Percentiles rank a stretch among this genome's conserved stretches.
These are phyloP conservation scores for Hibiscus mutabilis DNA, from an alignment of 345 rosid genomes.

Conservation along the genomic window DNA sequence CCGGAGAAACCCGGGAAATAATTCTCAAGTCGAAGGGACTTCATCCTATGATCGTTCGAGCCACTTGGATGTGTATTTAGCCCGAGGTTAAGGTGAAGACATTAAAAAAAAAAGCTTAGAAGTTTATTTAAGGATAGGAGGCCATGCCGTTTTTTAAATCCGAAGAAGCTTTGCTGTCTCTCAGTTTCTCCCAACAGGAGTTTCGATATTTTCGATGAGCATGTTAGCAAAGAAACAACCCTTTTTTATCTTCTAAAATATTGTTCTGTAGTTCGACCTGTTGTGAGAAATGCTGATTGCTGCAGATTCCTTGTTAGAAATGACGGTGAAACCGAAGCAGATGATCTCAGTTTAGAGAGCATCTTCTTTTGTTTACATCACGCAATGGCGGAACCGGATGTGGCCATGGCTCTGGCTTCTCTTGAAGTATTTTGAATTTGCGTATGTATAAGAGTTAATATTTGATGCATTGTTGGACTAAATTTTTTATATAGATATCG, in stretches of 20 bases:
- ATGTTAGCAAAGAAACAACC: not conserved
- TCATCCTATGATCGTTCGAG: slow-evolving; percentile 29
- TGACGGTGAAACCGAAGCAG: not conserved
- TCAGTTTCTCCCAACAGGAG: slow-evolving; percentile 3
- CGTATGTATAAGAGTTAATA: too few species aligned
- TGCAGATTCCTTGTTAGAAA: not conserved
- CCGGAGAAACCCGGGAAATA: slow-evolving; percentile 25
- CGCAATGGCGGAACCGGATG: too few species aligned
- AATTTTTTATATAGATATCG: too few species aligned
- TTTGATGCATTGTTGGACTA: too few species aligned
- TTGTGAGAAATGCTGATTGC: not conserved
- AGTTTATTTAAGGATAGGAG: slow-evolving; percentile 2
- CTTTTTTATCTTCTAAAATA: not conserved
- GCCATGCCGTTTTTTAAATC: not conserved
- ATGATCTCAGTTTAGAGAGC: not conserved
- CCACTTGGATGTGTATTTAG: slow-evolving; percentile 68
- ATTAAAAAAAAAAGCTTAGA: not conserved
- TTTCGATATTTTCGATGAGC: not conserved
- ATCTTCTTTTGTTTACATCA: too few species aligned
- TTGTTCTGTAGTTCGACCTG: not conserved
- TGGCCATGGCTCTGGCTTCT: too few species aligned
- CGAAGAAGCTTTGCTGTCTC: not conserved
- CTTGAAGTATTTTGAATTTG: too few species aligned
- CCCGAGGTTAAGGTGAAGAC: slow-evolving; percentile 51
- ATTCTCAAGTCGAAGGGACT: slow-evolving; percentile 27